These are phyloP conservation scores for Cordyceps cicadae DNA, from an alignment of 2,329 filamentous ascomycete genomes.

Conservation along the genomic window DNA sequence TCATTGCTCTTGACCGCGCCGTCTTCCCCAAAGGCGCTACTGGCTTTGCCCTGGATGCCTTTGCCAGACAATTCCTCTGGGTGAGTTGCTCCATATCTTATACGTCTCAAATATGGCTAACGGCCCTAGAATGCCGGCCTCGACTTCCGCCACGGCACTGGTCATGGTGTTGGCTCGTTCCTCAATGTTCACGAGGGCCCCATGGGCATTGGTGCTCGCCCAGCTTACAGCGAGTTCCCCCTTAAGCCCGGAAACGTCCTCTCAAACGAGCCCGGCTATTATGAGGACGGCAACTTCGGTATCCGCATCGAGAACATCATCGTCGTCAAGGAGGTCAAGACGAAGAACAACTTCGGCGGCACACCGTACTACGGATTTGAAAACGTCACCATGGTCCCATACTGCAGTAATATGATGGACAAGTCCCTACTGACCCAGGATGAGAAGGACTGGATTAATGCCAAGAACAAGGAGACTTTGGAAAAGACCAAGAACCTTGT, in stretches of 20 bases:
- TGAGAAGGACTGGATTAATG: conserved; percentile 82
- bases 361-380: conserved; percentile 94
- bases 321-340: conserved; percentile 82
- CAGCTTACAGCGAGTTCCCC: conserved; percentile 85
- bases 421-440: conserved; percentile 57
- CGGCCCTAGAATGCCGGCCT: conserved; percentile 53
- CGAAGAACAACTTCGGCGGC: conserved; percentile 80
- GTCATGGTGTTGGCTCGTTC: conserved; percentile 90
- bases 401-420: conserved; percentile 84
- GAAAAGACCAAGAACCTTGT: conserved; percentile 76
- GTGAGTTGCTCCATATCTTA: conserved; percentile 34
- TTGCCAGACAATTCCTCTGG: conserved; percentile 91
- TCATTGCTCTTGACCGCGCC: conserved; percentile 78
- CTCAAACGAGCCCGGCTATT: conserved; percentile 93
- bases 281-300: conserved; percentile 90
- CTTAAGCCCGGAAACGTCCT: conserved; percentile 89
- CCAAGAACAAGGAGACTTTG: conserved; percentile 72
- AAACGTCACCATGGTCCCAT: conserved; percentile 93
- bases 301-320: conserved; percentile 96
- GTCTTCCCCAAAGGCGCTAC: conserved; percentile 93
- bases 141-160: conserved; percentile 93
- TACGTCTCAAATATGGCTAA: conserved; percentile 15
- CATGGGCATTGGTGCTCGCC: conserved; percentile 87
- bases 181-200: conserved; percentile 97
- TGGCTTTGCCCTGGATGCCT: conserved; percentile 79